Base-by-base conservation (phyloP, 2,329 filamentous ascomycete genomes). In the Colletotrichum zoysiae region DNA sequence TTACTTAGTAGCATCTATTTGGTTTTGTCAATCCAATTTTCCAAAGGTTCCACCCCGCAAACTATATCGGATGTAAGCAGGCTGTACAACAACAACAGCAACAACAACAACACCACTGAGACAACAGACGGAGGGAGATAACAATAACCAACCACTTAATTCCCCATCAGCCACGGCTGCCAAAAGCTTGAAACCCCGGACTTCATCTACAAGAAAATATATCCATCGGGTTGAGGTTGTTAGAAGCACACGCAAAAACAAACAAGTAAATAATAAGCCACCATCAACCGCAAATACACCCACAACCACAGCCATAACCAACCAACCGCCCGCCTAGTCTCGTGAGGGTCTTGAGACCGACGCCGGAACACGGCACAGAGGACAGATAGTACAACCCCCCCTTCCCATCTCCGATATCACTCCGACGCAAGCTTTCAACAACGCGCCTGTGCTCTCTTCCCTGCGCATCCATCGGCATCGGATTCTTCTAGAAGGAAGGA, bases 401-500 rank as follows among this genome's bases (percentile, higher is more conserved):
- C 8, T 38, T n/a, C 38, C 33, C 40, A 42, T 55, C 65, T 55
- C 66, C 61, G 50, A 66, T 71, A 58, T 35, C 63, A 48, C 53
- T 58, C 58, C 44, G 26, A 51, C 26, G 30, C 65, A 67, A 56
- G 7, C 55, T 26, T 58, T 33, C 44, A 30, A 42, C 70, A 26
- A 35, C 11, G 23, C n/a, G 51, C 48, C 67, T 46, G 61, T 70
- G 57, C 67, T 48, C 20, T 48, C 46, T 23, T 46, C n/a, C 53
- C 33, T 35, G 57, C 50, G 42, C 56, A 62, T 70, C 70, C 56
- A 62, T 70, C 70, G 50, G 51, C 8, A 71, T 53, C 60, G 42
- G 33, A 44, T 66, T 57, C 58, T 61, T 44, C 35, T 59, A 60
- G 11, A 71, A 46, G 38, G 9, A 55, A 53, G 26, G 51, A 9